phyloP scores from a whole-genome alignment of 176 grass and related monocot genomes.

The Oryza longistaminata region DNA sequence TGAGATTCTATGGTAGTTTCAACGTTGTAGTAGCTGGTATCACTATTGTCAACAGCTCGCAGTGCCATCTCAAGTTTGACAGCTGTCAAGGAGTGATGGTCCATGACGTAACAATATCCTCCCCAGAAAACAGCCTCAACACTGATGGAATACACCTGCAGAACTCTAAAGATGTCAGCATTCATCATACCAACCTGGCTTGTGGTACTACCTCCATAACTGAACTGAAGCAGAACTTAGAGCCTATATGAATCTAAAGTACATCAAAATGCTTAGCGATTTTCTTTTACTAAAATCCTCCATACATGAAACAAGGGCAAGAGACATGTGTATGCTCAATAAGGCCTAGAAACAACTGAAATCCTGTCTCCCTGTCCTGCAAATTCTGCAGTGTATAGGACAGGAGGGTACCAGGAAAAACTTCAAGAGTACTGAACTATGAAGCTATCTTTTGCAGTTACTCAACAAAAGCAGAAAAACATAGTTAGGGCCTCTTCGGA shows the following conservation, averaged over 20 bases:
- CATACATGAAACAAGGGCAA: background rate
- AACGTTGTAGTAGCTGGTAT: conserved; percentile 87
- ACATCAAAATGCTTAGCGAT: conserved; percentile 7
- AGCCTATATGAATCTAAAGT: conserved; percentile 15
- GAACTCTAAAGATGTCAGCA: conserved; percentile 95
- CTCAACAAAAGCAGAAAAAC: conserved; percentile 28
- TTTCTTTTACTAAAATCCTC: conserved; percentile 20
- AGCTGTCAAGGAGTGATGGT: conserved; percentile 86
- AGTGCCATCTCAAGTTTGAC: conserved; percentile 98
- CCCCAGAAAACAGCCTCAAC: conserved; percentile 82
- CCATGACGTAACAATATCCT: conserved; percentile 84
- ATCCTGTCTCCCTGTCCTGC: conserved; percentile 26
- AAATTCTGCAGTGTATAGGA: conserved; percentile 9
- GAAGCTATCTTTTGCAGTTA: conserved; percentile 15
- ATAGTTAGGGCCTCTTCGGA: no score
- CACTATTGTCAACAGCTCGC: conserved; percentile 94
- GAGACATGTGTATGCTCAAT: conserved; percentile 14
- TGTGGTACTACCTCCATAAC: conserved; percentile 60
- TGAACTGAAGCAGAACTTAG: no score
- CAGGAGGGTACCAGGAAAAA: conserved; percentile 25
- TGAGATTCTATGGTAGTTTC: conserved; percentile 95
- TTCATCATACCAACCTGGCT: conserved; percentile 81
- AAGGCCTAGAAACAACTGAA: conserved; percentile 38
- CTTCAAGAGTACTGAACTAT: background rate
- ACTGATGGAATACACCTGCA: conserved; percentile 99